A percentile compares a stretch with the other conserved stretches of the same genome.
phyloP scores from a whole-genome alignment of 148 eudicot genomes.

The Spergularia bocconei region DNA sequence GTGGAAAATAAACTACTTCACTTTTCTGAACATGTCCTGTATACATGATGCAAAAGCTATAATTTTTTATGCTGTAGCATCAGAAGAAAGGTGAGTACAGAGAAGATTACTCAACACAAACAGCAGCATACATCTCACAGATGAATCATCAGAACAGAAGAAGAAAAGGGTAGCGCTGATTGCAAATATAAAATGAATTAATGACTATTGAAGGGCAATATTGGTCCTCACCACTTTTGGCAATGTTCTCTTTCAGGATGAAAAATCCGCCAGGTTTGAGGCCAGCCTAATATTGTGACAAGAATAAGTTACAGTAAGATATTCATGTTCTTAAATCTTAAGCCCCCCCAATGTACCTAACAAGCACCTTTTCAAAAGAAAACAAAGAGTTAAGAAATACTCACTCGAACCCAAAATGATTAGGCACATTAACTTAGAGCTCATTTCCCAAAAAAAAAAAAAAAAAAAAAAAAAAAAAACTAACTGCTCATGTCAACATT shows the following conservation, averaged over 20 bases:
- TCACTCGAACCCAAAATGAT: background rate
- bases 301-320: background rate
- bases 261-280: conserved; percentile 91
- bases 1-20: background rate
- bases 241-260: conserved; percentile 85
- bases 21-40: background rate
- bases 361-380: too few species aligned
- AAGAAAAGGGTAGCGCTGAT: background rate
- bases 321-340: background rate
- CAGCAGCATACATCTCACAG: background rate
- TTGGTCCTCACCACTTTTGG: conserved; percentile 52
- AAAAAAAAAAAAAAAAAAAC: background rate
- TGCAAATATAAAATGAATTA: background rate
- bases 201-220: background rate
- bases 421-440: background rate
- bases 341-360: background rate
- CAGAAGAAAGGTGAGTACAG: background rate
- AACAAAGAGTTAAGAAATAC: background rate
- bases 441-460: background rate
- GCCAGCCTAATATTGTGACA: conserved; percentile 48
- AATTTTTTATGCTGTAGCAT: background rate
- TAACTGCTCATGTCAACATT: background rate
- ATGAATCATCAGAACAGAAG: background rate
- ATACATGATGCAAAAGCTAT: background rate
- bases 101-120: background rate